Conservation (phyloP, 2,329 filamentous ascomycete species). For the Colletotrichum eremochloae region DNA sequence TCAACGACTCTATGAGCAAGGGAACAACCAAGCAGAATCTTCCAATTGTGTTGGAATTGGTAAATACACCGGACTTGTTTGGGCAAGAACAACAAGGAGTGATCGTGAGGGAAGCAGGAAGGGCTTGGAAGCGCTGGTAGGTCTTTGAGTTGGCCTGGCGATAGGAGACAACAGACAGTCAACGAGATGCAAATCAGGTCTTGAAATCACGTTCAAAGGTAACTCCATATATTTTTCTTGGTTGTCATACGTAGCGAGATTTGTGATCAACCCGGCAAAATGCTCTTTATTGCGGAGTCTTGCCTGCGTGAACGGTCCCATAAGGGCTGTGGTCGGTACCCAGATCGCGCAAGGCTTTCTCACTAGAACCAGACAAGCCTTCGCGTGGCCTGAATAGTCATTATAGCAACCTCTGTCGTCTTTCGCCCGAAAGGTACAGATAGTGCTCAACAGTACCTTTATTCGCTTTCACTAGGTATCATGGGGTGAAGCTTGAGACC, state of each 20-base stretch:
- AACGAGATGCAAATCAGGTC: too few species aligned
- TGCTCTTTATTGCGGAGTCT: neutral
- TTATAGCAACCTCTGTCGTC: too few species aligned
- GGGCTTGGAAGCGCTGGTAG: neutral
- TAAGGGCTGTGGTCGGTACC: neutral
- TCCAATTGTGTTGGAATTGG: too few species aligned
- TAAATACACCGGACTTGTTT: neutral
- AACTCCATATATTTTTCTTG: fast-evolving
- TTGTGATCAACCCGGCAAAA: too few species aligned
- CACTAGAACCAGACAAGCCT: neutral
- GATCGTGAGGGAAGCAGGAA: neutral
- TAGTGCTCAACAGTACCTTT: too few species aligned
- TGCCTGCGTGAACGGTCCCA: constrained; percentile 2
- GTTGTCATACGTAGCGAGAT: neutral
- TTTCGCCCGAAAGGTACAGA: too few species aligned
- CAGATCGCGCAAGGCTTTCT: neutral
- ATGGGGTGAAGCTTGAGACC: too few species aligned
- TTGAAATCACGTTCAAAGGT: neutral
- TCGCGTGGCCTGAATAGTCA: neutral
- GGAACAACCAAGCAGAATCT: neutral
- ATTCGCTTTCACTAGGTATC: too few species aligned
- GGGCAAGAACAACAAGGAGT: neutral
- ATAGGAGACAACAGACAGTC: too few species aligned
- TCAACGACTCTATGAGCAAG: fast-evolving
- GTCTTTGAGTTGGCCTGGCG: neutral